Base-by-base conservation (phyloP, 2,329 filamentous ascomycete species). In the Xylaria digitata region DNA sequence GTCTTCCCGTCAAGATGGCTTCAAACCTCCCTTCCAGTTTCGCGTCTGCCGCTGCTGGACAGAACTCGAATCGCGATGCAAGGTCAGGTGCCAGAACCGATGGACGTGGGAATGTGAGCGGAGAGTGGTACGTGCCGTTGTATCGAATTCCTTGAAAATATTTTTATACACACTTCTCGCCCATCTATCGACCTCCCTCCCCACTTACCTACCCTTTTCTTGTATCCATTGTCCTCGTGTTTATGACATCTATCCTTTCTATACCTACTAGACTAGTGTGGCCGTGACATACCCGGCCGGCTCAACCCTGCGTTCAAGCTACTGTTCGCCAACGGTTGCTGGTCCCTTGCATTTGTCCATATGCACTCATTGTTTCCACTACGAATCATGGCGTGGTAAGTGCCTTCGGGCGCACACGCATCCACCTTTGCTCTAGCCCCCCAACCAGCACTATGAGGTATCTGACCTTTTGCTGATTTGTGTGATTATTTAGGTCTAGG, bases 11-110 rank as follows among this genome's bases (percentile, higher is more conserved):
- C 66, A 80, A 70, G 67, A 85, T 93, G 91, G 87, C 90, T 83
- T 88, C 89, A 79, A 90, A 91, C 83, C 87, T 93, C 80, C 89
- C 91, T 75, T 93, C 92, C 75, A 94, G 90, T 85, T 94, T 94
- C 82, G 92, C 92, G 79, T 93, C 92, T 78, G 92, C 92, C 75
- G 92, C 92, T 74, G 91, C 92, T 78, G 91, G 91, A 80, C 91
- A 92, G 80, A 89, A 86, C 75, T 82, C 84, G 78, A 89, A 79
- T 81, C 87, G 85, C 78, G 87, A 87, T 79, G 79, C 83, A 74
- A 85, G 85, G 82, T 81, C 80, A 81, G 87, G 84, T 78, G 82
- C 79, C 79, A 88, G 86, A 81, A 83, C 79, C 75, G 87, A 87
- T 73, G 82, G 83, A 68, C 84, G 87, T 71, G 84, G 83, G 71